Evolutionary conservation across 768 basidiomycete species (phyloP), one percentile per base, ranked within the genome.

Genomic region (Tricholomella constricta): DNA sequence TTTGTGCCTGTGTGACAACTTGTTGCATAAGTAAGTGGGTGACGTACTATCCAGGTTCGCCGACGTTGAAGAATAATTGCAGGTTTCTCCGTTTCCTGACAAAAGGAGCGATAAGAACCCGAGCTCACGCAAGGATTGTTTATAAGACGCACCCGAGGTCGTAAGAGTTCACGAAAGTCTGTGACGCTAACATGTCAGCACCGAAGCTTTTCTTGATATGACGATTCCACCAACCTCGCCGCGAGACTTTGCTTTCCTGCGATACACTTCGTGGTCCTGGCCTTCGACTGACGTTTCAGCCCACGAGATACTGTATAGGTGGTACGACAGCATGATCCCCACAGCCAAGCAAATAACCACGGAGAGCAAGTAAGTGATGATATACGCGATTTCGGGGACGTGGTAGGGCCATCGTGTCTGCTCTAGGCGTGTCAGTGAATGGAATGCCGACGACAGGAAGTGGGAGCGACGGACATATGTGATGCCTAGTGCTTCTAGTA

Each of bases 281-380:
- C 80, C 79, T 69, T 99, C 97, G 6, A 98, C 95, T 1, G 88
- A 82, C 0, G 94, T 98, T 66, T 98, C 94, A 0, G 86, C 94
- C 31, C 74, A 67, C 1, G 81, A 67, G 11, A 97, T 71, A 50
- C 87, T 79, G 74, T 83, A 89, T 1, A 94, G 55, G 57, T 93
- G 91, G 72, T 84, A 94, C 2, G 72, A 63, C 4, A 83, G 71
- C 88, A 94, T 90, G 34, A 88, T 73, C 4, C 80, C 71, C 0
- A 95, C 84, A 0, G 88, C 86, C 23, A 94, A 71, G 48, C 84
- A 86, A 49, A 98, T 78, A 0, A 95, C 90, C 5, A 75, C 68
- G 8, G 84, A 76, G 2, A 98, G 79, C 25, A 98, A 80, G 67
- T 89, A 98, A 4, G 80, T 78, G 53, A 94, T 72, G 17, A 90